phyloP scores from a whole-genome alignment of 805 yeast species.

The Suhomyces prunicola region DNA sequence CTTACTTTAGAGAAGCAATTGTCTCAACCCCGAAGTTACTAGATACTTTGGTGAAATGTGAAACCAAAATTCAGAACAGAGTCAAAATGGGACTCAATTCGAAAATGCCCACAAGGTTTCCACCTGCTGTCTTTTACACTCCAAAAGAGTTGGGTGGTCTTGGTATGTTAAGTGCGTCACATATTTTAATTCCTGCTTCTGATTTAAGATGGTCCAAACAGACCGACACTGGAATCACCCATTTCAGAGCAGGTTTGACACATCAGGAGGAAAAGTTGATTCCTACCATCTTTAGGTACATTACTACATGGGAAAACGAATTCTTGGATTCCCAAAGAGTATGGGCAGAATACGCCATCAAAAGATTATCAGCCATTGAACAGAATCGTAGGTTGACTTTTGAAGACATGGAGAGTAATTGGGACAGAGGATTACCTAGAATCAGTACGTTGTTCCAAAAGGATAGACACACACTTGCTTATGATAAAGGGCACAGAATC shows the following conservation, averaged over 20 bases:
- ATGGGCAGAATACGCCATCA: slow-evolving; percentile 95
- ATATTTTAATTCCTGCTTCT: slow-evolving; percentile 88
- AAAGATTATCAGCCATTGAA: slow-evolving; percentile 80
- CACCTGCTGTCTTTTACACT: slow-evolving; percentile 97
- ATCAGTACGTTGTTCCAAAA: slow-evolving; percentile 93
- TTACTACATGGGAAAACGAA: slow-evolving; percentile 96
- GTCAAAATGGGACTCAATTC: slow-evolving; percentile 94
- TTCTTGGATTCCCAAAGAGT: slow-evolving; percentile 91
- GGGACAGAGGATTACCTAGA: slow-evolving; percentile 98
- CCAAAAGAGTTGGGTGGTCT: slow-evolving; percentile 97
- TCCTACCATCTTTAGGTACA: slow-evolving; percentile 90
- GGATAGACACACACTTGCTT: slow-evolving; percentile 90
- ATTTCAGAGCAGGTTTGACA: slow-evolving; percentile 90
- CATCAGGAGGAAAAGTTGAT: slow-evolving; percentile 76
- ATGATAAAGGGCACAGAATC: slow-evolving; percentile 89
- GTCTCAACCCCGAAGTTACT: slow-evolving; percentile 74
- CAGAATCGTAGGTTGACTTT: slow-evolving; percentile 83
- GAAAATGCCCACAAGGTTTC: slow-evolving; percentile 97
- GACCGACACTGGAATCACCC: slow-evolving; percentile 91
- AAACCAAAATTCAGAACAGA: slow-evolving; percentile 88
- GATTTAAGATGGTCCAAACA: slow-evolving; percentile 90
- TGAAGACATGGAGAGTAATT: slow-evolving; percentile 89
- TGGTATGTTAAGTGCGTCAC: slow-evolving; percentile 97
- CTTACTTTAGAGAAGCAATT: slow-evolving; percentile 92
- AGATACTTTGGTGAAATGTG: slow-evolving; percentile 83